A percentile compares a stretch with the other conserved stretches of the same genome.
phyloP scores from a whole-genome alignment of 192 early-diverging fungal species.

The Helicostylum pulchrum region DNA sequence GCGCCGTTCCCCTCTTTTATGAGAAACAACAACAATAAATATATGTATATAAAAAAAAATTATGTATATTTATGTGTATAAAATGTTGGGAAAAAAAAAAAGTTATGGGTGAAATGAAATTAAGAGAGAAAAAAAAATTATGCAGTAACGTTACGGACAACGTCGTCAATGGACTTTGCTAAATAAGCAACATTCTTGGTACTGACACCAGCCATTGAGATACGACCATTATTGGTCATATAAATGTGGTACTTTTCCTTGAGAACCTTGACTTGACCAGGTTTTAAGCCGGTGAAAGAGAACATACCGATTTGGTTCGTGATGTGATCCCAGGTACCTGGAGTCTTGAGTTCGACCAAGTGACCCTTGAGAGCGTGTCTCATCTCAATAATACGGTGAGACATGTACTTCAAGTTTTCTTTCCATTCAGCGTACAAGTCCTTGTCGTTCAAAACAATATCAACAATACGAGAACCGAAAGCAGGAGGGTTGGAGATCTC shows the following conservation, averaged over 20 bases:
- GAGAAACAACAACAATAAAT: too few species aligned
- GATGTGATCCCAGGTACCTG: conserved; percentile 96
- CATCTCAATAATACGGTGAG: conserved; percentile 89
- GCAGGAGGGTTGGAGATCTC: conserved; percentile 89
- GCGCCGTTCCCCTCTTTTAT: too few species aligned
- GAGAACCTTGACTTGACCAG: conserved; percentile 73
- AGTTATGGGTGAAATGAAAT: not conserved
- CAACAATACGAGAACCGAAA: conserved; percentile 87
- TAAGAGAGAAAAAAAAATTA: not conserved
- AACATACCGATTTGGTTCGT: conserved; percentile 98
- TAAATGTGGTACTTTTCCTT: conserved; percentile 89
- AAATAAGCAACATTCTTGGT: conserved; percentile 84
- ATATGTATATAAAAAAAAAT: too few species aligned
- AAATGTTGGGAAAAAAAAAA: not conserved
- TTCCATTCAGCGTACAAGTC: conserved; percentile 82
- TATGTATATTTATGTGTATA: too few species aligned
- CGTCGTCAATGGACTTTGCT: conserved; percentile 86
- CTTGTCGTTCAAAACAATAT: conserved; percentile 77
- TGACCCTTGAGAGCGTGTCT: conserved; percentile 62
- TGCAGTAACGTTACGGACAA: conserved; percentile 69
- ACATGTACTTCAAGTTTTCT: conserved; percentile 75
- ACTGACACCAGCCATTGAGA: conserved; percentile 93
- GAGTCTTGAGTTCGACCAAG: conserved; percentile 73
- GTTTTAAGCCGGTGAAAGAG: conserved; percentile 78
- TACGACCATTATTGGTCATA: conserved; percentile 91